These are phyloP conservation scores for Eragrostis nindensis DNA, from an alignment of 176 grass and related monocot species.

Conservation along the genomic window DNA sequence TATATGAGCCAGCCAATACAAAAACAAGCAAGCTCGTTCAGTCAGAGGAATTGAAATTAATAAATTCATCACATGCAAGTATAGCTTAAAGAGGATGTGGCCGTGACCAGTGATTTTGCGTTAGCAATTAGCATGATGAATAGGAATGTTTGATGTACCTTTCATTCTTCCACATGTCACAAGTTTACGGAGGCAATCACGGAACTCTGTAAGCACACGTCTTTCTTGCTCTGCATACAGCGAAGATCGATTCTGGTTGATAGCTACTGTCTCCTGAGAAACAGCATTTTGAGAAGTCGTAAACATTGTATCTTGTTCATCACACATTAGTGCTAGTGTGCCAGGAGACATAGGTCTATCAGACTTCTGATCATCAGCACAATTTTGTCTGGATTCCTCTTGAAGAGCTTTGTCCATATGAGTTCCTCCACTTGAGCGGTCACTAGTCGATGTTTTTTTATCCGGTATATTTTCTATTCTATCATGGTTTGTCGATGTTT, in stretches of 20 bases:
- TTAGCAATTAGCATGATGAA: conserved; percentile 23
- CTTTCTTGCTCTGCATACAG: conserved; percentile 88
- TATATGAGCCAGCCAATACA: background rate
- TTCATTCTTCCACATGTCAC: conserved; percentile 74
- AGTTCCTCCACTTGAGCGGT: conserved; percentile 51
- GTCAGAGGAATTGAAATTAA: background rate
- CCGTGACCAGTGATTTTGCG: conserved; percentile 1
- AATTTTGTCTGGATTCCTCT: conserved; percentile 61
- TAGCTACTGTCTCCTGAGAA: conserved; percentile 30
- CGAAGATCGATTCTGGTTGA: conserved; percentile 59
- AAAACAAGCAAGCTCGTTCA: background rate
- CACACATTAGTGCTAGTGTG: conserved; percentile 88
- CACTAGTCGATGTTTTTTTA: conserved; percentile 50
- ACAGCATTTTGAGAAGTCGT: conserved; percentile 49
- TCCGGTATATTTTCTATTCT: conserved; percentile 50
- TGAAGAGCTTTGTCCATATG: conserved; percentile 37
- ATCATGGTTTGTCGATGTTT: conserved; percentile 55
- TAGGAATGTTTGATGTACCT: conserved; percentile 58
- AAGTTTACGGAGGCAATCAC: conserved; percentile 77
- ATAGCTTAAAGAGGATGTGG: background rate
- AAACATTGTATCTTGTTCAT: conserved; percentile 80
- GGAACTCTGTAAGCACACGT: conserved; percentile 75
- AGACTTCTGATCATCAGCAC: conserved; percentile 58
- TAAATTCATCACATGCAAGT: background rate
- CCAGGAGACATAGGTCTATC: conserved; percentile 86